These are phyloP conservation scores for Uncinocarpus reesii DNA, from an alignment of 2,329 filamentous ascomycete genomes.

Conservation along the genomic window DNA sequence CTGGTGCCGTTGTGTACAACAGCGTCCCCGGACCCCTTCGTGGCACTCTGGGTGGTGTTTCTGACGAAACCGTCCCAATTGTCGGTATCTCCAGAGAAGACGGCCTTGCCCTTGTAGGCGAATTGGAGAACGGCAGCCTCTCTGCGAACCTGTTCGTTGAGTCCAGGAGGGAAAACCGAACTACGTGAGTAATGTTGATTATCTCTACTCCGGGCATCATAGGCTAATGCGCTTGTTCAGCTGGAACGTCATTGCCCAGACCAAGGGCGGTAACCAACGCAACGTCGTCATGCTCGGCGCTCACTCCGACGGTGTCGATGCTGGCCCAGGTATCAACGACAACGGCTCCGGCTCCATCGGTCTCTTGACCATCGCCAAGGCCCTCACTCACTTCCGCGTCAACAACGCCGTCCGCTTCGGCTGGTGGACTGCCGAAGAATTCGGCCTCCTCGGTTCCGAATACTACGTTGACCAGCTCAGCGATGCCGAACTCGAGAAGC, in stretches of 20 bases:
- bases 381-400: constrained; percentile 59
- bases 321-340: constrained; percentile 65
- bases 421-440: constrained; percentile 56
- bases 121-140: constrained; percentile 40
- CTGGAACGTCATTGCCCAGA: constrained; percentile 52
- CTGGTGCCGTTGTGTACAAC: constrained; percentile 66
- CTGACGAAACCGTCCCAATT: constrained; percentile 53
- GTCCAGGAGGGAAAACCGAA: constrained; percentile 38
- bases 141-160: constrained; percentile 34
- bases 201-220: constrained; percentile 2
- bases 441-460: constrained; percentile 51
- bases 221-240: constrained; percentile 22
- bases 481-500: constrained; percentile 45
- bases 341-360: constrained; percentile 59
- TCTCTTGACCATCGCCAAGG: constrained; percentile 49
- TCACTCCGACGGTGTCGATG: constrained; percentile 52
- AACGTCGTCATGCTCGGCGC: constrained; percentile 51
- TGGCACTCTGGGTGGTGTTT: constrained; percentile 58
- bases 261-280: constrained; percentile 47
- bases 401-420: constrained; percentile 59
- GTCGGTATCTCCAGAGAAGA: constrained; percentile 55
- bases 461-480: constrained; percentile 46
- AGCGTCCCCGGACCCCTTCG: constrained; percentile 52
- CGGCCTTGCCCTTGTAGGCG: constrained; percentile 47
- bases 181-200: constrained; percentile 28